Base-by-base conservation (phyloP, 2,329 filamentous ascomycete species). In the Fusarium illudens region DNA sequence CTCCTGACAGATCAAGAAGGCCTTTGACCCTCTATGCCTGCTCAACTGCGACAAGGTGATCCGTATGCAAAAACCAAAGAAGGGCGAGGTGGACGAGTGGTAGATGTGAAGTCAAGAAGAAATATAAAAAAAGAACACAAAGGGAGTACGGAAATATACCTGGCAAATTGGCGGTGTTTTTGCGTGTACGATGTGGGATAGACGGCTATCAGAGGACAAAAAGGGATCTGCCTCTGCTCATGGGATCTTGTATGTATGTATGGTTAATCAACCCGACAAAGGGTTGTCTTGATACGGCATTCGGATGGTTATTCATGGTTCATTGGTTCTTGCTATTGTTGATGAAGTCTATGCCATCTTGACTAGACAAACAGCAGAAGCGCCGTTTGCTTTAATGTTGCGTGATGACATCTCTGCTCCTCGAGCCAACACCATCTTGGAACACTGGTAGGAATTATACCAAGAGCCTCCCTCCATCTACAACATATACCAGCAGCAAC, bases 21-120 rank as follows among this genome's bases (percentile, higher is more conserved):
- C 92, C 0, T 91, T 94, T 67, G 93, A 96, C 77, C 92, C 92
- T 4, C 81, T 93, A 30, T 90, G 86, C 70, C 78, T 92, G 56
- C 83, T 90, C 54, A 92, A 92, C 79, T 88, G 86, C 71, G 89
- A 91, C 80, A 92, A 92, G 80, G 84, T 92, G 20, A 79, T 92
- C 12, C 84, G 89, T 59, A 82, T 90, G 72, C 82, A 90, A 78
- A 75, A 76, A 68, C 79, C 80, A 6, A 78, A 77, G 72, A 76
- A 72, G 50, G 79, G 82, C 33, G 79, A 85, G 72, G 77, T 84
- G 12, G 66, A 76, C n/a, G 75, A 79, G 65, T 84, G 83, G 83
- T 85, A 77, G 32, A 64, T 27, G 5, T 11, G 4, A 25, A 42
- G 19, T 15, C 10, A 15, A 20, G 10, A 13, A 29, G 2, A 46